phyloP scores from a whole-genome alignment of 2,329 filamentous ascomycete genomes.

The Neopestalotiopsis sp. region DNA sequence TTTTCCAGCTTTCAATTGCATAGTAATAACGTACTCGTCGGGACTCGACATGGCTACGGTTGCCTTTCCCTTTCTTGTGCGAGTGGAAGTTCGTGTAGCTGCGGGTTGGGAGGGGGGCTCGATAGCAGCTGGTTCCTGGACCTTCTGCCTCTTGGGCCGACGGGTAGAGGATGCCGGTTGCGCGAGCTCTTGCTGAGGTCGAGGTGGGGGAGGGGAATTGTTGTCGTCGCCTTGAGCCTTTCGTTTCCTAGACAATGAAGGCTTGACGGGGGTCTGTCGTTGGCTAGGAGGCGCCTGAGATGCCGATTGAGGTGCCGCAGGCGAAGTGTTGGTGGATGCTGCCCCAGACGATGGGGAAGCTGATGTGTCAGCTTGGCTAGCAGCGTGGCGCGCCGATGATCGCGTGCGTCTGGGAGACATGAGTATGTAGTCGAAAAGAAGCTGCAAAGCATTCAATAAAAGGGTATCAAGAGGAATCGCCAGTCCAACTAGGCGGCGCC shows the following conservation, averaged over 20 bases:
- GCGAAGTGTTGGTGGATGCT: conserved; percentile 45
- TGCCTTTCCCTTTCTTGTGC: conserved; percentile 66
- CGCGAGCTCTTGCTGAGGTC: conserved; percentile 25
- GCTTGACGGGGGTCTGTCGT: conserved; percentile 47
- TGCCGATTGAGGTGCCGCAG: conserved; percentile 46
- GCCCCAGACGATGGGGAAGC: conserved; percentile 44
- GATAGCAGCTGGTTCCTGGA: conserved; percentile 52
- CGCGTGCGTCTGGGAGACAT: conserved; percentile 98
- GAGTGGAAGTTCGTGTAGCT: conserved; percentile 45
- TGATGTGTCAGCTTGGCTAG: conserved; percentile 61
- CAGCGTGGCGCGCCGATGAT: conserved; percentile 90
- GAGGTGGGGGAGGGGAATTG: conserved; percentile 49
- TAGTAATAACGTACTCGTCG: conserved; percentile 58
- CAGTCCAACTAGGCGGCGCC: background rate
- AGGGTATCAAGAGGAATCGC: conserved; percentile 1
- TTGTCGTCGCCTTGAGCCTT: conserved; percentile 66
- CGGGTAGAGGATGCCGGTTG: conserved; percentile 49
- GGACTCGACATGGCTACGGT: conserved; percentile 74
- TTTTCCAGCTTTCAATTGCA: background rate
- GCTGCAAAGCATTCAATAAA: conserved; percentile 22
- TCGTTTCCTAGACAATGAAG: conserved; percentile 70
- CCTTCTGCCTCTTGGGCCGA: conserved; percentile 75
- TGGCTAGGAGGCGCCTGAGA: conserved; percentile 43
- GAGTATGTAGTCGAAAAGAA: conserved; percentile 57
- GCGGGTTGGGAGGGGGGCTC: conserved; percentile 32